Conservation (phyloP, 768 basidiomycete genomes). For the Boletus vermiculosoides region DNA sequence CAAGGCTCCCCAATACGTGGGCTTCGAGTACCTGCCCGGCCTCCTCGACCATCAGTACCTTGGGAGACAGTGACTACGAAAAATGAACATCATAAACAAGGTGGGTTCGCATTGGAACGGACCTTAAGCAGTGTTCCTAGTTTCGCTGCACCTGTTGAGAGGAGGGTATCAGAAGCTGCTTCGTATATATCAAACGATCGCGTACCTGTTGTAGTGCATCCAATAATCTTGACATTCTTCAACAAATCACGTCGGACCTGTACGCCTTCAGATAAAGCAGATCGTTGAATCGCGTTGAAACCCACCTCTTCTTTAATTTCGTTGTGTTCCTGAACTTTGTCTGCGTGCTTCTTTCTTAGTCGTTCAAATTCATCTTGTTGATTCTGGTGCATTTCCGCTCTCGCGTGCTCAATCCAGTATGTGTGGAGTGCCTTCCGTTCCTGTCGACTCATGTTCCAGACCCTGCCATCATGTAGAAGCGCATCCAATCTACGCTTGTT, state of each 20-base stretch:
- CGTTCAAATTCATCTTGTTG: constrained; percentile 43
- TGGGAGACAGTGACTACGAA: constrained; percentile 53
- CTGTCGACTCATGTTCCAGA: constrained; percentile 53
- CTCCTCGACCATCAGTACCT: constrained; percentile 71
- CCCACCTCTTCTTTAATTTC: constrained; percentile 56
- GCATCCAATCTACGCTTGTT: constrained; percentile 37
- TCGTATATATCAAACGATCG: not conserved
- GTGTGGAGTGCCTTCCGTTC: constrained; percentile 48
- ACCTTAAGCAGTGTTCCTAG: constrained; percentile 58
- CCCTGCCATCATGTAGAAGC: constrained; percentile 35
- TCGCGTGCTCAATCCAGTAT: constrained; percentile 48
- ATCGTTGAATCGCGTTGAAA: not conserved
- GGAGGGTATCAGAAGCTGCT: not conserved
- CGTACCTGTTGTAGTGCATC: constrained; percentile 73
- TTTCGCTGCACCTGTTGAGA: constrained; percentile 60
- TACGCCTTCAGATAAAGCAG: not conserved
- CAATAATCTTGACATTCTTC: constrained; percentile 56
- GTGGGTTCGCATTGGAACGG: not conserved
- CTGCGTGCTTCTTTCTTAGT: constrained; percentile 40
- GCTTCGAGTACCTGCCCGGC: constrained; percentile 83
- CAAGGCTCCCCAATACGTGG: constrained; percentile 64
- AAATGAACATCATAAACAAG: not conserved
- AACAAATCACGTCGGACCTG: constrained; percentile 60
- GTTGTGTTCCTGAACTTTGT: constrained; percentile 36
- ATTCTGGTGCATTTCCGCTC: constrained; percentile 29